phyloP scores from a whole-genome alignment of 371 early-diverging fungal genomes.

The Mortierella sp. region DNA sequence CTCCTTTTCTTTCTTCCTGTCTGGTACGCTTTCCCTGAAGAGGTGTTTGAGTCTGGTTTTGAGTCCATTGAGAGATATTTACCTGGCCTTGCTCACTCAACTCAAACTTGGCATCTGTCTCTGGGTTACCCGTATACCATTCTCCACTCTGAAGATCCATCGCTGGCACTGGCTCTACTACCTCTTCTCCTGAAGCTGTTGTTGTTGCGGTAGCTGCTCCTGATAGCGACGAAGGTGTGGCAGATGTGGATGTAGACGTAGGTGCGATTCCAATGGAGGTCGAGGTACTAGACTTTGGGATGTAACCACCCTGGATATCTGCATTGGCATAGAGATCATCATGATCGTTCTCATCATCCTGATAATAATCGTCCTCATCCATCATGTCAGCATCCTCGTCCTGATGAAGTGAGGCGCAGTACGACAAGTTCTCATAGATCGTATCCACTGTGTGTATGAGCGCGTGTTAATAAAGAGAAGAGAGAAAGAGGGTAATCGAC shows the following conservation, averaged over 20 bases:
- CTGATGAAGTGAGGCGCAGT: constrained; percentile 82
- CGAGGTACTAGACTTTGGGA: constrained; percentile 25
- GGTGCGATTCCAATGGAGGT: constrained; percentile 30
- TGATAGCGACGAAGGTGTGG: too few species aligned
- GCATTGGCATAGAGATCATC: constrained; percentile 47
- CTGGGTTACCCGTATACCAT: constrained; percentile 48
- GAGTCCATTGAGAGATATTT: constrained; percentile 36
- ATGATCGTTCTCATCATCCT: constrained; percentile 60
- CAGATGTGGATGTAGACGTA: too few species aligned
- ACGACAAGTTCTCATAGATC: constrained; percentile 77
- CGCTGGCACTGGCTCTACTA: constrained; percentile 29
- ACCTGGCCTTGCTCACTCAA: constrained; percentile 53
- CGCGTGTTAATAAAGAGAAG: not conserved
- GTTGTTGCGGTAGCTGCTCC: not conserved
- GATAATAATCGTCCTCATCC: constrained; percentile 33
- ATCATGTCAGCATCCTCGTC: constrained; percentile 64
- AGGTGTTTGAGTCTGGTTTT: constrained; percentile 16
- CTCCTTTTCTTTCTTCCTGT: constrained; percentile 16
- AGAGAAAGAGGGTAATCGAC: too few species aligned
- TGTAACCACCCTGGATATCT: constrained; percentile 42
- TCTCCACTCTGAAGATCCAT: constrained; percentile 51
- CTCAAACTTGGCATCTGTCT: constrained; percentile 44
- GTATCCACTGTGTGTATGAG: constrained; percentile 70
- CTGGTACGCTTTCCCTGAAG: constrained; percentile 19
- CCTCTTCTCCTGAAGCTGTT: not conserved